Evolutionary conservation across 352 stramenopile species (phyloP).

Genomic region (Pelagophyceae sp.): DNA sequence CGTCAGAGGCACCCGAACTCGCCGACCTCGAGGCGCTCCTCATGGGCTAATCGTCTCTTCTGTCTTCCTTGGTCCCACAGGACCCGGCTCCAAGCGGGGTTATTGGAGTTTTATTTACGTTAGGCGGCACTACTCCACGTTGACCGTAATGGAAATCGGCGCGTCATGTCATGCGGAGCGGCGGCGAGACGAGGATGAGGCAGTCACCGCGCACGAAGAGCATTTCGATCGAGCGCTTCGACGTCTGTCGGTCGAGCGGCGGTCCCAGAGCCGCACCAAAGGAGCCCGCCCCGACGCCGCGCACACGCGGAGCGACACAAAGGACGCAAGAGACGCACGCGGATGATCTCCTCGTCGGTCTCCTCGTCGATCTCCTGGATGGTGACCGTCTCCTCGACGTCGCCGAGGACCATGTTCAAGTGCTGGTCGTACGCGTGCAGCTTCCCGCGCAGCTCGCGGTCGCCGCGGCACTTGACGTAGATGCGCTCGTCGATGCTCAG

Average conservation of each 20-base stretch:
- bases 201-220: slow-evolving; percentile 97
- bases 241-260: slow-evolving; percentile 39
- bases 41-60: too few relatives aligned
- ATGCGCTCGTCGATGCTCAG: slow-evolving; percentile 96
- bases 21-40: too few relatives aligned
- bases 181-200: slow-evolving; percentile 93
- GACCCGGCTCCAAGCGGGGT: too few relatives aligned
- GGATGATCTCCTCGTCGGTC: slow-evolving; percentile 94
- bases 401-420: slow-evolving; percentile 95
- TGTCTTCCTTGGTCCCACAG: too few relatives aligned
- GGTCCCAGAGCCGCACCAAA: neutral
- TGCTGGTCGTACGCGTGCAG: slow-evolving; percentile 96
- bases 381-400: slow-evolving; percentile 97
- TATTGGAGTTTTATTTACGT: too few relatives aligned
- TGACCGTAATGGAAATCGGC: too few relatives aligned
- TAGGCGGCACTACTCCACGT: too few relatives aligned
- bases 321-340: slow-evolving; percentile 38
- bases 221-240: slow-evolving; percentile 90
- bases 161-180: slow-evolving; percentile 70
- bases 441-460: slow-evolving; percentile 89
- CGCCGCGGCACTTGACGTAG: slow-evolving; percentile 95
- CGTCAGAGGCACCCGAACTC: too few relatives aligned
- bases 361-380: slow-evolving; percentile 90
- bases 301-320: neutral
- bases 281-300: neutral